A percentile compares a stretch with the other conserved stretches of the same genome.
phyloP scores from a whole-genome alignment of 805 yeast genomes.

The Metschnikowia shivogae region DNA sequence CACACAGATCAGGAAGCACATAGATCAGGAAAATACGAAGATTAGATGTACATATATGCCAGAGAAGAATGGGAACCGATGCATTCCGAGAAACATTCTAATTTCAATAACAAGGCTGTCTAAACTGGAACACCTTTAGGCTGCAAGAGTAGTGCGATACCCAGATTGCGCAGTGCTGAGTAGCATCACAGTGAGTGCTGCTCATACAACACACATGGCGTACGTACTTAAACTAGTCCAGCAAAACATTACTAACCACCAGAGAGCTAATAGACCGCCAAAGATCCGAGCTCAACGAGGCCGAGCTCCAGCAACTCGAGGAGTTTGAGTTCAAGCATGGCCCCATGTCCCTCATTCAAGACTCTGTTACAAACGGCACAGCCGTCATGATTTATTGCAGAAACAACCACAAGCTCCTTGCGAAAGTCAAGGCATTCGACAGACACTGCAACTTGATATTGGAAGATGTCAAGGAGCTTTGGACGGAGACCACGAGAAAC shows the following conservation, averaged over 20 bases:
- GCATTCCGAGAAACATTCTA: too few species aligned
- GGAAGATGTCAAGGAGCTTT: conserved; percentile 86
- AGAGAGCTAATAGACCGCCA: conserved; percentile 72
- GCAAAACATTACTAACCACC: conserved; percentile 15
- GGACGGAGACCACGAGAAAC: conserved; percentile 61
- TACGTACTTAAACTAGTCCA: conserved; percentile 9
- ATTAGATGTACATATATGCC: too few species aligned
- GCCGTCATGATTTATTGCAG: conserved; percentile 86
- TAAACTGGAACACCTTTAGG: neutral
- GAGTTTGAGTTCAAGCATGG: conserved; percentile 89
- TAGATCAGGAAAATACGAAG: too few species aligned
- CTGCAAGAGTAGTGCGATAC: conserved; percentile 6
- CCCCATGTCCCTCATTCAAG: conserved; percentile 84
- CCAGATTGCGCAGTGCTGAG: conserved; percentile 3
- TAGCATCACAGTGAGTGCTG: neutral
- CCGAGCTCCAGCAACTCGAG: conserved; percentile 76
- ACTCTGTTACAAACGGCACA: conserved; percentile 68
- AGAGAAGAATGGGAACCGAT: too few species aligned
- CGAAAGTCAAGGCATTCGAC: conserved; percentile 90
- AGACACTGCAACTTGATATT: conserved; percentile 92
- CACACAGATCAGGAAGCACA: too few species aligned
- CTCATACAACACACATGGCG: conserved; percentile 15
- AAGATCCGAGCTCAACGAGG: conserved; percentile 72
- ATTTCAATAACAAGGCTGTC: too few species aligned
- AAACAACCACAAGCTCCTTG: conserved; percentile 88